Percentiles rank a stretch among this genome's conserved stretches.
These are phyloP conservation scores for Thermochaetoides dissita DNA, from an alignment of 2,329 filamentous ascomycete species.

Conservation along the genomic window DNA sequence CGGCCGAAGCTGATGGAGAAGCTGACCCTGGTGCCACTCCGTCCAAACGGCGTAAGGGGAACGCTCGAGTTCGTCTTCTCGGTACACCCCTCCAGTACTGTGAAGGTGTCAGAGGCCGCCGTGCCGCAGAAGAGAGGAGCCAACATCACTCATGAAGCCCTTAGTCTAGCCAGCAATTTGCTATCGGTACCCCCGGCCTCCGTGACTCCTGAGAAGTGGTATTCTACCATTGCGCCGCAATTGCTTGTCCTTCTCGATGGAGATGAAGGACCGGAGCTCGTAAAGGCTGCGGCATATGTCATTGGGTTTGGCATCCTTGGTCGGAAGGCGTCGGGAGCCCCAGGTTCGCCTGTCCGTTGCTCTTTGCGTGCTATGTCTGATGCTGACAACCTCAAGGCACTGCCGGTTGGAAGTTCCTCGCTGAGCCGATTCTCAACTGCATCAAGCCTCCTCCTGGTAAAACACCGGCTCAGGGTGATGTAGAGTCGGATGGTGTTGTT, in stretches of 20 bases:
- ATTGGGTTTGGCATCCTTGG: slow-evolving; percentile 55
- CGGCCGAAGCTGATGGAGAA: slow-evolving; percentile 39
- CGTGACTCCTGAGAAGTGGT: slow-evolving; percentile 44
- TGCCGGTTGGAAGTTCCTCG: slow-evolving; percentile 14
- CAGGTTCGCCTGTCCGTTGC: slow-evolving; percentile 18
- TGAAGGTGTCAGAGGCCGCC: slow-evolving; percentile 26
- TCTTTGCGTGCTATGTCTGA: neutral
- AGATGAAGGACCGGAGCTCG: slow-evolving; percentile 39
- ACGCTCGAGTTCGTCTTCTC: slow-evolving; percentile 60
- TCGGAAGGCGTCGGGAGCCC: slow-evolving; percentile 47
- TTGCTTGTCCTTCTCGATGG: slow-evolving; percentile 49
- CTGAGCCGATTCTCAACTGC: slow-evolving; percentile 13
- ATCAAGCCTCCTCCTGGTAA: slow-evolving; percentile 11
- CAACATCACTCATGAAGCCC: slow-evolving; percentile 53
- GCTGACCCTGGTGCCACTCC: slow-evolving; percentile 46
- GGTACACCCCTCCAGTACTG: slow-evolving; percentile 43
- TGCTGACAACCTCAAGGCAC: slow-evolving; percentile 12
- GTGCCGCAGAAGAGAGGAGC: slow-evolving; percentile 42
- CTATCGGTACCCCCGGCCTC: slow-evolving; percentile 44
- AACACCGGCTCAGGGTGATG: slow-evolving; percentile 10
- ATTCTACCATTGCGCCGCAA: slow-evolving; percentile 45
- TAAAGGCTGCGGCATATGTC: slow-evolving; percentile 45
- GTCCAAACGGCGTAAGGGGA: slow-evolving; percentile 48
- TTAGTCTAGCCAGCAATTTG: slow-evolving; percentile 48
- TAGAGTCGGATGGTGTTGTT: slow-evolving; percentile 24